Evolutionary conservation across 345 rosid genomes (phyloP).

Genomic region (Ricinus communis): DNA sequence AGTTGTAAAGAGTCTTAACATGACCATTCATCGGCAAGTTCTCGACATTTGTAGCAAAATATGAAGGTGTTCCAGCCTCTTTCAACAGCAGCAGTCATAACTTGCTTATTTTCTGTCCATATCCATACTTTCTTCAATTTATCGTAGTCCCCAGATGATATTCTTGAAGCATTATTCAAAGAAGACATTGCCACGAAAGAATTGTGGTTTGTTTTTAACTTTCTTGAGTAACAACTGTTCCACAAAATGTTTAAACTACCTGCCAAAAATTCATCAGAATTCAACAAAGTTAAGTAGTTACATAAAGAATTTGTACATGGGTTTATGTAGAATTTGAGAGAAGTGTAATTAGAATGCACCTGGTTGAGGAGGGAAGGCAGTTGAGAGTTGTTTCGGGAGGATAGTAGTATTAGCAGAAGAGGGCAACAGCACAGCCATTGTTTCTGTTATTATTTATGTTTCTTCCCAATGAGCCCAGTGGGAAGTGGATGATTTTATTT

Average conservation of each 20-base stretch:
- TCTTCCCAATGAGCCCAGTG: no score
- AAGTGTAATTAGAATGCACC: background rate
- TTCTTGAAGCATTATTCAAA: conserved; percentile 10
- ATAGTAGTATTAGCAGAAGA: background rate
- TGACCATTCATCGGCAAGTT: conserved; percentile 76
- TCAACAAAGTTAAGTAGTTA: background rate
- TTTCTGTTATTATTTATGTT: no score
- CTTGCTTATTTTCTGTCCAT: conserved; percentile 72
- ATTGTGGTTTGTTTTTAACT: conserved; percentile 11
- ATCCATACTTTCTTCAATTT: conserved; percentile 70
- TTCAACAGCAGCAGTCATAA: conserved; percentile 81
- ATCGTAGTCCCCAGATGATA: conserved; percentile 30
- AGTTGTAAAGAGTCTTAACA: conserved; percentile 34
- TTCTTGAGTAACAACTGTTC: conserved; percentile 12
- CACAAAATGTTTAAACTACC: conserved; percentile 22
- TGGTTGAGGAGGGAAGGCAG: background rate
- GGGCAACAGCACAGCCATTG: background rate
- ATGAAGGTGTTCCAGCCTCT: conserved; percentile 91
- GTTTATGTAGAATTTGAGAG: no score
- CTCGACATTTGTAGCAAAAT: conserved; percentile 41
- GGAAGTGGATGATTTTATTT: no score
- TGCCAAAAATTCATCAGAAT: conserved; percentile 15
- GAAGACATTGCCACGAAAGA: conserved; percentile 27
- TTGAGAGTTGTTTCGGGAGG: background rate
- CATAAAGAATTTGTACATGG: background rate